These are phyloP conservation scores for Fonsecaea pugnacius DNA, from an alignment of 2,329 filamentous ascomycete species.

Conservation along the genomic window DNA sequence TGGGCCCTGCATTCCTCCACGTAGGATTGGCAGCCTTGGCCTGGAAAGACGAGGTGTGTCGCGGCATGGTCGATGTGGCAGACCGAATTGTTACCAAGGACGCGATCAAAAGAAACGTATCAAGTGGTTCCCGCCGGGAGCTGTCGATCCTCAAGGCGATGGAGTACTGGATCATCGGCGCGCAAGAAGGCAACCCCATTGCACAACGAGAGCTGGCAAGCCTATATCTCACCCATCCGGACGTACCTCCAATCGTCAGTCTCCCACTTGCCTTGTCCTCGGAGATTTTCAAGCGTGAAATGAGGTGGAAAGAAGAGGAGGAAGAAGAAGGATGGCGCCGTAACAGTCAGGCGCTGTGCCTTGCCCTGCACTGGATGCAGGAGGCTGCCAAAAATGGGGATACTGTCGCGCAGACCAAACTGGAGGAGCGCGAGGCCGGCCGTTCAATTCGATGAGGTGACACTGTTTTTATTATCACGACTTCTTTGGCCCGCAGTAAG, in stretches of 20 bases:
- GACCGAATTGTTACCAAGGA: conserved; percentile 68
- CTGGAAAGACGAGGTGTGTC: conserved; percentile 84
- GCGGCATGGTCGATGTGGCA: conserved; percentile 78
- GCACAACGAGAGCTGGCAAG: conserved; percentile 92
- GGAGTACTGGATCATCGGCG: conserved; percentile 88
- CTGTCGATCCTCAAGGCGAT: conserved; percentile 80
- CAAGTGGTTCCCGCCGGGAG: conserved; percentile 51
- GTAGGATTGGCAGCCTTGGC: conserved; percentile 84
- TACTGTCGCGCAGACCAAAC: conserved; percentile 77
- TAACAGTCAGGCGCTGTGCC: conserved; percentile 77
- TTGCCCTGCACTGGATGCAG: conserved; percentile 98
- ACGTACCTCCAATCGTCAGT: conserved; percentile 77
- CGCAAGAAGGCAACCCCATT: conserved; percentile 85
- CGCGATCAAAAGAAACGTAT: conserved; percentile 42
- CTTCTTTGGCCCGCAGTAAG: conserved; percentile 12
- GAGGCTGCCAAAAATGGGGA: conserved; percentile 84
- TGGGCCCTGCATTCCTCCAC: conserved; percentile 84
- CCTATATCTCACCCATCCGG: conserved; percentile 89
- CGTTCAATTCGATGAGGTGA: conserved; percentile 58
- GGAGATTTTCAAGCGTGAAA: conserved; percentile 87
- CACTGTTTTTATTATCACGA: conserved; percentile 28
- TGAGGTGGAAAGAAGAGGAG: conserved; percentile 66
- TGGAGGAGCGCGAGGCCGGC: conserved; percentile 72
- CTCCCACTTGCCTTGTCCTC: conserved; percentile 80
- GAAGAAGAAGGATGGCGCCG: conserved; percentile 40